Base-by-base conservation (phyloP, 331 rosid genomes). In the Quercus tomentella region DNA sequence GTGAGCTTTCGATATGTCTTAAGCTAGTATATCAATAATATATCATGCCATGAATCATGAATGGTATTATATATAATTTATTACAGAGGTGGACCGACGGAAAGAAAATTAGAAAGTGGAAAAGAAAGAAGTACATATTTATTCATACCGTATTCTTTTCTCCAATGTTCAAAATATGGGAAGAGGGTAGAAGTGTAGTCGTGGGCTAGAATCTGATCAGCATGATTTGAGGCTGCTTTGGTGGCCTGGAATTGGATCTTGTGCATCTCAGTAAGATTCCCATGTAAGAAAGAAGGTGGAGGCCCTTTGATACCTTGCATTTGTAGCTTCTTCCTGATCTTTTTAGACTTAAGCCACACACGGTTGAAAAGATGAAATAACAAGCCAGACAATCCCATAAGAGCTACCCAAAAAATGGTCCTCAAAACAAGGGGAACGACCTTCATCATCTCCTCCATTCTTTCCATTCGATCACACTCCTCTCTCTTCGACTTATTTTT, bases 161-260 rank as follows among this genome's bases (percentile, higher is more conserved):
- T 82, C 99, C 99, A 95, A 82, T 86, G 91, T 66, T 90, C 98
- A 35, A 93, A 88, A 73, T 88, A 93, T 4, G 99, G 99, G 82
- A 95, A 95, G 89, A 95, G 90, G 7, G 90, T 73, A 73, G 96
- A 83, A 66, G 98, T 89, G 78, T 87, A 91, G 79, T 95, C 97
- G 71, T 90, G 94, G 16, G 90, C 97, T 5, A 90, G 83, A 80
- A 88, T 83, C 41, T 41, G 49, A 41, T 85, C 91, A 52, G 84
- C 58, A 35, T 74, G 78, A 62, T 56, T 56, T 7, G 84, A 21
- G 55, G 84, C 52, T 67, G 82, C 52, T 67, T 70, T 81, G 61
- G 35, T 1, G 20, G 82, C 80, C 75, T 88, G 88, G 10, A 85
- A 37, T 76, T 93, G 93, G 72, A 91, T 89, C 77, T 79, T 90